These are phyloP conservation scores for Boletus reticulatus DNA, from an alignment of 768 basidiomycete species.

Conservation along the genomic window DNA sequence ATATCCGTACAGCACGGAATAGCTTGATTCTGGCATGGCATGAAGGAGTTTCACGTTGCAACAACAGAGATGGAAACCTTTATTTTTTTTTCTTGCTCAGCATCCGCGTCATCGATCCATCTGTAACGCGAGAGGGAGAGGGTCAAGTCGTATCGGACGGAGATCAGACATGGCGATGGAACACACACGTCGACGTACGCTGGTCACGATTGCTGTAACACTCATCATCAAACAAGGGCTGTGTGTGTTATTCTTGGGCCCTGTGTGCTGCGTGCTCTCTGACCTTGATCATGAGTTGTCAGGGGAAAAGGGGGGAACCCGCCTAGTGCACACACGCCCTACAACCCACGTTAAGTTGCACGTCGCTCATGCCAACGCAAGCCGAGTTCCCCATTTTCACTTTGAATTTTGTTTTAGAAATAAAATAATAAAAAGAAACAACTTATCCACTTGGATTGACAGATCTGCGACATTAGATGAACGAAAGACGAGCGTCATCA, in stretches of 20 bases:
- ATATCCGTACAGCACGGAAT: neutral
- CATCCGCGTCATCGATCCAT: slow-evolving; percentile 1
- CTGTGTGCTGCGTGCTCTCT: no score
- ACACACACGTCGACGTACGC: slow-evolving; percentile 2
- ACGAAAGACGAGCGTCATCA: no score
- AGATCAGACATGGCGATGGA: slow-evolving; percentile 5
- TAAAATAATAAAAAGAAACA: neutral
- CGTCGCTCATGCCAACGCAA: no score
- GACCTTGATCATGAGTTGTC: neutral
- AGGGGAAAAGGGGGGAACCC: neutral
- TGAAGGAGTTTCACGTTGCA: slow-evolving; percentile 14
- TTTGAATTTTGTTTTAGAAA: neutral
- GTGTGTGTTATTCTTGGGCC: no score
- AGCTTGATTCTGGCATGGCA: slow-evolving; percentile 1
- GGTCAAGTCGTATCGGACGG: neutral
- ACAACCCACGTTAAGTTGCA: no score
- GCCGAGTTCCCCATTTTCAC: no score
- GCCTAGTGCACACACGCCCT: neutral
- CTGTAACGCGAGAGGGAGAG: slow-evolving; percentile 2
- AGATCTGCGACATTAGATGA: no score
- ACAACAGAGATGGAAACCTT: neutral
- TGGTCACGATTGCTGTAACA: no score
- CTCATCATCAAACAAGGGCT: no score
- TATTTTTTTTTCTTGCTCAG: neutral
- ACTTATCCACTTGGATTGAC: no score